Conservation (phyloP, 148 eudicot species). For the Chenopodium berlandieri region DNA sequence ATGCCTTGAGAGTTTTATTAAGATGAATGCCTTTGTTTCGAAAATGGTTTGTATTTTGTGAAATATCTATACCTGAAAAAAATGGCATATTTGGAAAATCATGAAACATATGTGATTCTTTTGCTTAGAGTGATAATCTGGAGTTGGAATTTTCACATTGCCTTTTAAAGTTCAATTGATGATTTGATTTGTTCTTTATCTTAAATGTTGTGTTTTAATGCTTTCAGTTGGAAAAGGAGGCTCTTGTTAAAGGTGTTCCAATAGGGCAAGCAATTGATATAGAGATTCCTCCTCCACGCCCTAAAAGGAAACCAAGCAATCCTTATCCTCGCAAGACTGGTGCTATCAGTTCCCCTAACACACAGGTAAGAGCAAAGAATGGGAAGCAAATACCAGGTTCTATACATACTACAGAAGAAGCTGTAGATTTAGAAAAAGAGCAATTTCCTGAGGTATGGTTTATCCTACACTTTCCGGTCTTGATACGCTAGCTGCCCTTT, state of each 20-base stretch:
- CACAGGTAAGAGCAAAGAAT: conserved; percentile 53
- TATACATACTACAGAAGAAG: conserved; percentile 35
- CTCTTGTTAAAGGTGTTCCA: conserved; percentile 82
- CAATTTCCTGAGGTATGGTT: conserved; percentile 51
- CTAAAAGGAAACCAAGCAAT: conserved; percentile 90
- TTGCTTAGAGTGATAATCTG: not conserved
- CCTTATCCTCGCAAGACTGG: conserved; percentile 92
- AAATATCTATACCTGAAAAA: not conserved
- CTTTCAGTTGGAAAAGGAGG: conserved; percentile 95
- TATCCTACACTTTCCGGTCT: conserved; percentile 11
- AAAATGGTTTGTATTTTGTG: no score
- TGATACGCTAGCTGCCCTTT: conserved; percentile 6
- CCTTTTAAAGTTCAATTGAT: conserved; percentile 1
- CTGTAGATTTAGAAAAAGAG: conserved; percentile 58
- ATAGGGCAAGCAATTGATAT: conserved; percentile 68
- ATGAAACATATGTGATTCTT: not conserved
- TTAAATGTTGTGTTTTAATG: conserved; percentile 15
- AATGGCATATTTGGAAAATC: not conserved
- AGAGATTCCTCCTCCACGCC: conserved; percentile 97
- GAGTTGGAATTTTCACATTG: conserved; percentile 4
- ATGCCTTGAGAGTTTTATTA: not conserved
- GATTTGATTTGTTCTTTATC: not conserved
- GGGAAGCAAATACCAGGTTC: conserved; percentile 41
- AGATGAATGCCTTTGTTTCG: not conserved
- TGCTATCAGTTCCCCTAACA: conserved; percentile 31